Evolutionary conservation across 768 basidiomycete genomes (phyloP), one percentile per base, ranked within the genome.

Genomic region (Royoungia palumana): DNA sequence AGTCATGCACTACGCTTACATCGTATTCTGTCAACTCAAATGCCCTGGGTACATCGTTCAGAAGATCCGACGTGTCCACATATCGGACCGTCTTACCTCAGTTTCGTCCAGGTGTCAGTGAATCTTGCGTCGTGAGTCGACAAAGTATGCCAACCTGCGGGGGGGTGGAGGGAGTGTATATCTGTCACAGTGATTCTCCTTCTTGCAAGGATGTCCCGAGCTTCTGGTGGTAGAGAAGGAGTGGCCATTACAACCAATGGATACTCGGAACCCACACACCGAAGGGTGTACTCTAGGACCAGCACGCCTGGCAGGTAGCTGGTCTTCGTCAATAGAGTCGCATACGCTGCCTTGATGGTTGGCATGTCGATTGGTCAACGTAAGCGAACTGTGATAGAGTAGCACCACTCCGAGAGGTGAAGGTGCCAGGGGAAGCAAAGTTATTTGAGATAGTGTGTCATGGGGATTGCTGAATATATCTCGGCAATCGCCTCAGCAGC

Each of bases 171-270:
- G 16, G 70, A 65, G 30, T 84, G 75, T 41, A 94, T 72, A n/a
- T 82, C 81, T 49, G 72, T 70, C 34, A 80, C 75, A 14, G 41
- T 49, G 56, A 94, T 83, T 1, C 75, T 78, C 8, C 75, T 70
- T 39, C 72, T 73, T 21, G 57, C 51, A 27, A 98, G 75, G 36
- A 81, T 61, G 27, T 68, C 68, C 41, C 75, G 75, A 11, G 74
- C 77, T 19, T 78, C 72, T 25, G 72, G 50, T 4, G 82, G 72
- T 24, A 93, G 62, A 2, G 72, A 61, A 5, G 81, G 71, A 1
- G 89, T 88, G 32, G 79, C 77, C 82, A 93, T 87, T 32, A 85
- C 87, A 37, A 92, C 74, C 16, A 94, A 73, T n/a, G 87, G 82
- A 66, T 90, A 92, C 51, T 73, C 72, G 14, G 85, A 82, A 14